A percentile compares a stretch with the other conserved stretches of the same genome.
Conservation (phyloP, 1,139 yeast genomes). For the Kodamaea ohmeri region DNA sequence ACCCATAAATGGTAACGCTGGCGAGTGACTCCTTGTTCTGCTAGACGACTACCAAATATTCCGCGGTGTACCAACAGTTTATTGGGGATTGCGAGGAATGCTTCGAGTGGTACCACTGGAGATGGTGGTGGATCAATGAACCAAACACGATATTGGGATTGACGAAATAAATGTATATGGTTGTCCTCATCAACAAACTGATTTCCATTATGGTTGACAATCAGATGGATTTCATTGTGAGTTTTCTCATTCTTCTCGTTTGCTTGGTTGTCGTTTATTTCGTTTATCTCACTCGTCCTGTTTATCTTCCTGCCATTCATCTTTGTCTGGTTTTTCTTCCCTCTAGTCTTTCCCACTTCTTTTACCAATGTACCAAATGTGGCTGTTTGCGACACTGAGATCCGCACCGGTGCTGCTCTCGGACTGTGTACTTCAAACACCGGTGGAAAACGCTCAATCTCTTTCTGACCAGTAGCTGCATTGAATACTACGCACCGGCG, state of each 20-base stretch:
- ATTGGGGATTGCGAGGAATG: conserved; percentile 32
- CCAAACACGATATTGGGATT: conserved; percentile 44
- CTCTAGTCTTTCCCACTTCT: conserved; percentile 16
- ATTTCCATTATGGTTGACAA: too few species aligned
- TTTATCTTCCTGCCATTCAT: too few species aligned
- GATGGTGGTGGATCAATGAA: conserved; percentile 32
- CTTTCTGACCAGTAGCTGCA: conserved; percentile 33
- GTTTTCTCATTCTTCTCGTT: too few species aligned
- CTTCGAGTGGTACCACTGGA: conserved; percentile 22
- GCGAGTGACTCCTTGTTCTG: conserved; percentile 31
- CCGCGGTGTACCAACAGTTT: conserved; percentile 32
- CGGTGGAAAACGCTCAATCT: conserved; percentile 55
- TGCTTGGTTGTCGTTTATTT: too few species aligned
- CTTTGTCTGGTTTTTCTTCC: background rate
- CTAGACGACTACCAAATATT: conserved; percentile 25
- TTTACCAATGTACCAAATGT: conserved; percentile 37
- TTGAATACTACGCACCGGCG: conserved; percentile 44
- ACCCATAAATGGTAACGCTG: conserved; percentile 33
- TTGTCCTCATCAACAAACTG: too few species aligned
- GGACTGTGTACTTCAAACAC: conserved; percentile 46
- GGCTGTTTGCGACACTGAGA: conserved; percentile 29
- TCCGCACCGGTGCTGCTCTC: conserved; percentile 11
- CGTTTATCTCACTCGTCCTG: too few species aligned
- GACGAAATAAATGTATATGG: too few species aligned
- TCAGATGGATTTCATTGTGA: too few species aligned